phyloP scores from a whole-genome alignment of 2,329 filamentous ascomycete genomes.

The Torrubiella hemipterigena region DNA sequence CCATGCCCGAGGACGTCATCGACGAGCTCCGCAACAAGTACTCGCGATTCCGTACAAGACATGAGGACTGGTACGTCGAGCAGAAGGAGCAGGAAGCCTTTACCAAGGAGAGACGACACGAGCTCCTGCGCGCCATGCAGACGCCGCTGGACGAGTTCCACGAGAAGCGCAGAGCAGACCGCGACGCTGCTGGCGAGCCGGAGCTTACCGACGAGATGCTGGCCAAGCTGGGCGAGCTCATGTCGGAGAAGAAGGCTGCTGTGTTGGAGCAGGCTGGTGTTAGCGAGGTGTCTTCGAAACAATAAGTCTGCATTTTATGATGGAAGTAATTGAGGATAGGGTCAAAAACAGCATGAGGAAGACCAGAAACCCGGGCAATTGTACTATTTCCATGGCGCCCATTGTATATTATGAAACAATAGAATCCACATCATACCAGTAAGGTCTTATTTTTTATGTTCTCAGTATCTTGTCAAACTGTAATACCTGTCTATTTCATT shows the following conservation, averaged over 20 bases:
- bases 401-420: conserved; percentile 1
- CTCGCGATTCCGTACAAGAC: conserved; percentile 68
- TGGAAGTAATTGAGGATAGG: too few species aligned
- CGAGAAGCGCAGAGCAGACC: conserved; percentile 37
- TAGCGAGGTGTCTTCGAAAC: conserved; percentile 14
- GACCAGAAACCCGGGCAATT: too few species aligned
- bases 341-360: too few species aligned
- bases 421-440: too few species aligned
- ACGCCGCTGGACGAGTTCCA: conserved; percentile 50
- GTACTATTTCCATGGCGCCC: background rate
- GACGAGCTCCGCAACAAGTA: conserved; percentile 80
- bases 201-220: conserved; percentile 46
- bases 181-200: conserved; percentile 41
- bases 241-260: conserved; percentile 39
- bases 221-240: conserved; percentile 49
- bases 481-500: too few species aligned
- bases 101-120: conserved; percentile 22
- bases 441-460: too few species aligned
- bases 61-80: conserved; percentile 62
- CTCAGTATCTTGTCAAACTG: too few species aligned
- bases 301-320: conserved; percentile 1
- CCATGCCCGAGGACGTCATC: conserved; percentile 67
- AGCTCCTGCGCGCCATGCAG: conserved; percentile 27
- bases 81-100: conserved; percentile 48
- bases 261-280: conserved; percentile 25